phyloP scores from a whole-genome alignment of 768 basidiomycete genomes.

The Termitomyces sp. region DNA sequence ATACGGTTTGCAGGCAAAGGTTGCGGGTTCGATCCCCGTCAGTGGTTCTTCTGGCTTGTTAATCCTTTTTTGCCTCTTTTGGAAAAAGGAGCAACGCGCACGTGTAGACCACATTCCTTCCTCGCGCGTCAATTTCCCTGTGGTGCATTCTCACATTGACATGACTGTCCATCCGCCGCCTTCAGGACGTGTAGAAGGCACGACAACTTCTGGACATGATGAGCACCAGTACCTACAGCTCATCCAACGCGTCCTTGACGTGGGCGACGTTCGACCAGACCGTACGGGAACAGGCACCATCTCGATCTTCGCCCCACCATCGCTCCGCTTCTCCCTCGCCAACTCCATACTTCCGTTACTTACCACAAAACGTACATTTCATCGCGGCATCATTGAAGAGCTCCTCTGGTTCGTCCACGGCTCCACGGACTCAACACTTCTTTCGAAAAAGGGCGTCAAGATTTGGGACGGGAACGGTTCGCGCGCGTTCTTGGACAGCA shows the following conservation, averaged over 20 bases:
- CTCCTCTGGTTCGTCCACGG: conserved; percentile 93
- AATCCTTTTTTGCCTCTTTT: too few relatives aligned
- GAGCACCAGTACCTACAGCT: conserved; percentile 88
- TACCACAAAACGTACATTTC: conserved; percentile 93
- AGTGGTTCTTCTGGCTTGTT: background rate
- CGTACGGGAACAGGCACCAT: conserved; percentile 94
- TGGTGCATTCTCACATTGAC: background rate
- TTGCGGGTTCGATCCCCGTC: conserved; percentile 14
- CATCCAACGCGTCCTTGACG: conserved; percentile 67
- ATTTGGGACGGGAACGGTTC: conserved; percentile 99
- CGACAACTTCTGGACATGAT: conserved; percentile 70
- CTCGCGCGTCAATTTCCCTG: background rate
- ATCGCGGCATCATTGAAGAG: conserved; percentile 88
- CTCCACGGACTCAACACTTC: conserved; percentile 69
- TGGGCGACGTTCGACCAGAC: conserved; percentile 78
- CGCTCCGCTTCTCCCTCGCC: conserved; percentile 83
- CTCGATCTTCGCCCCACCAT: conserved; percentile 87
- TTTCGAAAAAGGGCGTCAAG: conserved; percentile 80
- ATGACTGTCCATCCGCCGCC: conserved; percentile 1
- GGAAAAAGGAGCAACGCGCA: too few relatives aligned
- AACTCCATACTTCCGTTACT: conserved; percentile 76
- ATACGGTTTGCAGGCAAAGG: conserved; percentile 5
- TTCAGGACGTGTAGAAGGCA: conserved; percentile 24
- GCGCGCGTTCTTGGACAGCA: conserved; percentile 75
- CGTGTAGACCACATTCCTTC: background rate